These are phyloP conservation scores for Phaeolepiota aurea DNA, from an alignment of 768 basidiomycete species.

Conservation along the genomic window DNA sequence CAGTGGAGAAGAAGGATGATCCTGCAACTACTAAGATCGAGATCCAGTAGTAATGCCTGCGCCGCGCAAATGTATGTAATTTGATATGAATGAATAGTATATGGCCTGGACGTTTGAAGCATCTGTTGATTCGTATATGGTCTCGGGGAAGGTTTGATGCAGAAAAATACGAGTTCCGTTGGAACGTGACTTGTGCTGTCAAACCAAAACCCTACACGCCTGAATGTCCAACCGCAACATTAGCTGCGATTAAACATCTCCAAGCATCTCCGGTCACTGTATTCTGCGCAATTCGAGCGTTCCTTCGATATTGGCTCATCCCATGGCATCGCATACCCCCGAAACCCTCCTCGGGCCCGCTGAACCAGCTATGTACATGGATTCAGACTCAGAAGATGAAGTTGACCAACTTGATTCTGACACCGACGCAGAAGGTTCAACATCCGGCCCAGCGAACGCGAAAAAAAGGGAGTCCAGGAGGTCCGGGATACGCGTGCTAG, in stretches of 20 bases:
- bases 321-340: constrained; percentile 1
- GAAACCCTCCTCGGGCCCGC: constrained; percentile 5
- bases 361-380: constrained; percentile 16
- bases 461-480: constrained; percentile 17
- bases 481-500: constrained; percentile 41
- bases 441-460: constrained; percentile 14
- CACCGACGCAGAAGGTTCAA: constrained; percentile 31
- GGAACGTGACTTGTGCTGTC: no score
- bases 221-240: no score
- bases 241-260: no score
- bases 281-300: no score
- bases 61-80: no score
- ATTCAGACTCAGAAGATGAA: constrained; percentile 50
- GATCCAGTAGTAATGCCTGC: constrained; percentile 25
- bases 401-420: constrained; percentile 62
- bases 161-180: no score
- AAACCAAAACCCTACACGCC: no score
- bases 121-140: no score
- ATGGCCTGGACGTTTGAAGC: not conserved
- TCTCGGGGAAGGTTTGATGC: no score
- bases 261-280: no score
- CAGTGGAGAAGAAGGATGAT: constrained; percentile 53
- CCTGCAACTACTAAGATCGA: constrained; percentile 41
- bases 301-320: no score
- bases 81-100: no score